Conservation (phyloP, 1,284 basidiomycete species). For the Ganoderma multipileum region DNA sequence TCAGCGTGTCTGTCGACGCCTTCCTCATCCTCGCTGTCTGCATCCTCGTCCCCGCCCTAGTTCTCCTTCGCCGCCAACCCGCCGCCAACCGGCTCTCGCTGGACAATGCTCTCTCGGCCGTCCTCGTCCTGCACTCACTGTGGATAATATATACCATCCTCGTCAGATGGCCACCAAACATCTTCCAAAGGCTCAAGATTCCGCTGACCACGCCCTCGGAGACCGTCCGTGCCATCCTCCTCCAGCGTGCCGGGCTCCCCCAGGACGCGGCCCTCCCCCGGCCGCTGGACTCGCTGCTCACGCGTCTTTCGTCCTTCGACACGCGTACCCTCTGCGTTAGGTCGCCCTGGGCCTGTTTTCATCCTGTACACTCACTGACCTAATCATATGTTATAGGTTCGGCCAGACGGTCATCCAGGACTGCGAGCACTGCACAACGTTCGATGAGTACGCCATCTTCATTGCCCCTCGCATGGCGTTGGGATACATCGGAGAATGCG, state of each 20-base stretch:
- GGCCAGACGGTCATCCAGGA: slow-evolving; percentile 67
- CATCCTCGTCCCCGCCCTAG: slow-evolving; percentile 31
- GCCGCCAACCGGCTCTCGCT: slow-evolving; percentile 18
- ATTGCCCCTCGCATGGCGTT: slow-evolving; percentile 60
- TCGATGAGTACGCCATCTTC: slow-evolving; percentile 64
- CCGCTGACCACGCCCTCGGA: slow-evolving; percentile 63
- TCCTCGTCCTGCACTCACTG: slow-evolving; percentile 63
- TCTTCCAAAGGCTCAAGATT: slow-evolving; percentile 62
- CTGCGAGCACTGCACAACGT: slow-evolving; percentile 67
- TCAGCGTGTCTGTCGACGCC: slow-evolving; percentile 36
- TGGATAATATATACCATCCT: slow-evolving; percentile 58
- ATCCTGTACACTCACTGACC: slow-evolving; percentile 33
- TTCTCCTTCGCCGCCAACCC: slow-evolving; percentile 29
- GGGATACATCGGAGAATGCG: slow-evolving; percentile 62
- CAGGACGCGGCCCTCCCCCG: slow-evolving; percentile 46
- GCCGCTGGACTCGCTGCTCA: slow-evolving; percentile 58
- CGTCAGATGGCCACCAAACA: slow-evolving; percentile 60
- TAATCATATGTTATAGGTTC: slow-evolving; percentile 48
- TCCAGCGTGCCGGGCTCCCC: slow-evolving; percentile 44
- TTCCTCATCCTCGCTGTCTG: slow-evolving; percentile 36
- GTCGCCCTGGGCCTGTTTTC: slow-evolving; percentile 40
- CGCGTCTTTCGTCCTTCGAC: slow-evolving; percentile 63
- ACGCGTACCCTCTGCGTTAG: slow-evolving; percentile 64
- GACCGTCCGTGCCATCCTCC: slow-evolving; percentile 53
- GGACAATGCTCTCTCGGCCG: slow-evolving; percentile 37